These are phyloP conservation scores for Kwoniella shivajii DNA, from an alignment of 1,284 basidiomycete genomes.

Conservation along the genomic window DNA sequence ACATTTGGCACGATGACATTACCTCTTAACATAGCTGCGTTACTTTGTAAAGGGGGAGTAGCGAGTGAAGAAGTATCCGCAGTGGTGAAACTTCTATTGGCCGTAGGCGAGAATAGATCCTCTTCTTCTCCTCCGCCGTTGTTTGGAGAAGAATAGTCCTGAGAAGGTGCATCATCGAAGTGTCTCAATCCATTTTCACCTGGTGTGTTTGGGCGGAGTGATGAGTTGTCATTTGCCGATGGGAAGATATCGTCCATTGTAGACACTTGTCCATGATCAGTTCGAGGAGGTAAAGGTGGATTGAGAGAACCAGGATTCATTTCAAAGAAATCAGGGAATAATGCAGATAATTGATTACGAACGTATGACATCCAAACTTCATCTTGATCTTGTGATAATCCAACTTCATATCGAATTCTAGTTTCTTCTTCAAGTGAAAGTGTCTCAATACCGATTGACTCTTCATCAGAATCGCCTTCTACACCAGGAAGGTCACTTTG, in stretches of 20 bases:
- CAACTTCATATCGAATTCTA: constrained; percentile 10
- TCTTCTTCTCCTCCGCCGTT: too few relatives aligned
- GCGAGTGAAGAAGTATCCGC: constrained; percentile 2
- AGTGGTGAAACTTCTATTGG: background rate
- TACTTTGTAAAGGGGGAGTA: background rate
- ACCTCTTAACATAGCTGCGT: constrained; percentile 2
- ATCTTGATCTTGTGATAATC: constrained; percentile 26
- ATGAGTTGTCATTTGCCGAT: too few relatives aligned
- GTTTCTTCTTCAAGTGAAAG: constrained; percentile 2
- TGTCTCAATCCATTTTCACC: background rate
- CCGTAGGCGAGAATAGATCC: background rate
- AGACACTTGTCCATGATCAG: too few relatives aligned
- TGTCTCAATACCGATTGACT: background rate
- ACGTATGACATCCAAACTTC: constrained; percentile 46
- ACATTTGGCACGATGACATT: constrained; percentile 22
- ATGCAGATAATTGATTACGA: constrained; percentile 34
- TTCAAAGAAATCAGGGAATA: constrained; percentile 46
- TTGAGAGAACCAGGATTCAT: background rate
- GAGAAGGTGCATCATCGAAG: background rate
- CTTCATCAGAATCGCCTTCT: background rate
- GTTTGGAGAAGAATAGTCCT: too few relatives aligned
- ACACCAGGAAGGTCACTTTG: too few relatives aligned
- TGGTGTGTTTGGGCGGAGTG: too few relatives aligned
- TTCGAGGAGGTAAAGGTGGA: too few relatives aligned
- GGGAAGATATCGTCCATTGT: too few relatives aligned